Evolutionary conservation across 768 basidiomycete genomes (phyloP), one percentile per base, ranked within the genome.

Genomic region (Mycena galopus): DNA sequence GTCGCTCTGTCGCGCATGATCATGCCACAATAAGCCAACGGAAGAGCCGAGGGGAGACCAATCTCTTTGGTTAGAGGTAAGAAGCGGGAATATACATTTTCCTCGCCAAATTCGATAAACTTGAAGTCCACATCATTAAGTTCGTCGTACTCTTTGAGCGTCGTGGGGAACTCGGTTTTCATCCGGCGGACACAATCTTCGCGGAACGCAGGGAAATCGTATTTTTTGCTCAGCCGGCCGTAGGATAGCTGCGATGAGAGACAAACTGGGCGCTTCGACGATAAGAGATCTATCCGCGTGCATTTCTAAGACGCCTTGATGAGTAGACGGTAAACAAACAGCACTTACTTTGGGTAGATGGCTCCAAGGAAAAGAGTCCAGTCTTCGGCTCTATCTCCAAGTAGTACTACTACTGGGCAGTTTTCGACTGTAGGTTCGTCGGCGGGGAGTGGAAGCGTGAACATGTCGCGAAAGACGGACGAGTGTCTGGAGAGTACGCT

Each of bases 381-480:
- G 68, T 85, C 84, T 60, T 79, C 72, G 6, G 80, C 73, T 1
- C 78, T 72, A 72, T 85, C 85, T 14, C 59, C 66, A 64, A 81
- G 78, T 0, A 85, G 76, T 10, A 76, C 71, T 11, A 86, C 83
- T 32, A 84, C 77, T 0, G 78, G 79, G 59, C 81, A 83, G 6
- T 79, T 80, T 14, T 84, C 79, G 4, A 81, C 33, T 11, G 42
- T 63, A 78, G 81, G 3, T 75, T 82, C 69, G 53, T 80, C 79
- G 5, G 59, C 64, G 6, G 82, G 83, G 19, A 81, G 82, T 4
- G 84, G 84, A 50, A 85, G 78, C 10, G 76, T 77, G 10, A 85
- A 76, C 84, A 86, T 85, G 63, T 83, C 82, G 14, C 77, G 77
- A 69, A 85, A 85, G 16, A 85, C 84, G 14, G 79, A 73, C 3